Percentiles rank a stretch among this genome's conserved stretches.
These are phyloP conservation scores for Russula sp. DNA, from an alignment of 768 basidiomycete species.

Conservation along the genomic window DNA sequence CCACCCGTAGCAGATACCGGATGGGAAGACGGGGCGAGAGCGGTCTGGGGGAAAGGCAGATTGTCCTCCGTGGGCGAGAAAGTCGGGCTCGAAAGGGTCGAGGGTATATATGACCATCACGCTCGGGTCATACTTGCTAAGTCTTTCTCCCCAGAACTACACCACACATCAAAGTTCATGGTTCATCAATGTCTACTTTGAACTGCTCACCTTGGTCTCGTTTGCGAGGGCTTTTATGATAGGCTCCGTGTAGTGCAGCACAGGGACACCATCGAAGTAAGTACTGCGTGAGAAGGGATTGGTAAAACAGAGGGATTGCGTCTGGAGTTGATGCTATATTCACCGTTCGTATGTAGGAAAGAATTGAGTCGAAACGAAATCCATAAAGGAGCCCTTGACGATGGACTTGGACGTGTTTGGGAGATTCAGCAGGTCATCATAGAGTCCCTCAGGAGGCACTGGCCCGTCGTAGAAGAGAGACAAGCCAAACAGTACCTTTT, in stretches of 20 bases:
- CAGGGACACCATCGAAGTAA: conserved; percentile 4
- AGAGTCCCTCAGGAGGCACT: conserved; percentile 38
- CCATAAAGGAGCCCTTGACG: conserved; percentile 34
- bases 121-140: conserved; percentile 34
- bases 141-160: conserved; percentile 42
- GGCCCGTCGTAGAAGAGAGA: conserved; percentile 52
- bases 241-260: not conserved
- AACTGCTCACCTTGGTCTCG: conserved; percentile 4
- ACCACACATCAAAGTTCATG: not conserved
- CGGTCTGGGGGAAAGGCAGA: conserved; percentile 24
- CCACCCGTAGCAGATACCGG: conserved; percentile 40
- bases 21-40: conserved; percentile 6
- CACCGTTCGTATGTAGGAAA: conserved; percentile 25
- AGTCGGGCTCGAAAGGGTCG: conserved; percentile 11
- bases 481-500: conserved; percentile 1
- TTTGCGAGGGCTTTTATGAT: conserved; percentile 8
- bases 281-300: conserved; percentile 17
- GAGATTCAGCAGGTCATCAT: conserved; percentile 41
- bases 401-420: conserved; percentile 32
- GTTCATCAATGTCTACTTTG: too few relatives aligned
- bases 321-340: not conserved
- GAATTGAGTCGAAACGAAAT: conserved; percentile 31
- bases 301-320: not conserved
- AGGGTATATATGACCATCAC: conserved; percentile 37
- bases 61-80: conserved; percentile 16